phyloP scores from a whole-genome alignment of 805 yeast species.

The Monosporozyma unispora region DNA sequence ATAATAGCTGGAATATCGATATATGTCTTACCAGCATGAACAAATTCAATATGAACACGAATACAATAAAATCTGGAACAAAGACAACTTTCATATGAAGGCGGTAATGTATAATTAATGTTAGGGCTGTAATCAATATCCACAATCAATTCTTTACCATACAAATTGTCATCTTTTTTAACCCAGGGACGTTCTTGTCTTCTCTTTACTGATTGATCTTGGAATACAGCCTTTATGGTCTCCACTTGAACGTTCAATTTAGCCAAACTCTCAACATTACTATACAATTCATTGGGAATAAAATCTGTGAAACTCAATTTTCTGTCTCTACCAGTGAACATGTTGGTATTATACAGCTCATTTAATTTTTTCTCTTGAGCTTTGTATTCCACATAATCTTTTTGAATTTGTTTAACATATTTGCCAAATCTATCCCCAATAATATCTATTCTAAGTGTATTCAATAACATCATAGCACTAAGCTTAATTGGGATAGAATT shows the following conservation, averaged over 20 bases:
- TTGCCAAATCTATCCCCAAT: conserved; percentile 16
- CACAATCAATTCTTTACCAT: conserved; percentile 24
- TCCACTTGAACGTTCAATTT: conserved; percentile 14
- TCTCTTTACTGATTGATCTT: conserved; percentile 20
- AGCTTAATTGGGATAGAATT: conserved; percentile 33
- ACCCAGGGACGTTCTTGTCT: conserved; percentile 21
- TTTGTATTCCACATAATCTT: conserved; percentile 12
- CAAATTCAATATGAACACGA: conserved; percentile 33
- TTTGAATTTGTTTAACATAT: conserved; percentile 6
- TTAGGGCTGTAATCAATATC: conserved; percentile 20
- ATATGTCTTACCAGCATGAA: conserved; percentile 8
- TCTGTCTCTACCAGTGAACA: conserved; percentile 8
- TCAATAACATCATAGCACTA: conserved; percentile 25
- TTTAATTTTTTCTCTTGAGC: conserved; percentile 16
- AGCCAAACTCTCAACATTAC: conserved; percentile 27
- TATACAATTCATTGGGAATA: conserved; percentile 17
- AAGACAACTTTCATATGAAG: conserved; percentile 40
- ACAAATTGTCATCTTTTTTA: conserved; percentile 24
- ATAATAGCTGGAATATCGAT: conserved; percentile 14
- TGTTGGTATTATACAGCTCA: conserved; percentile 16
- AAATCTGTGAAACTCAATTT: conserved; percentile 24
- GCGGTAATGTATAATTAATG: conserved; percentile 35
- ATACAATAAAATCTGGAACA: conserved; percentile 39
- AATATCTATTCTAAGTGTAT: conserved; percentile 12
- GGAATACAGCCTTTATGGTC: conserved; percentile 18